Percentiles rank a stretch among this genome's conserved stretches.
Evolutionary conservation across 2,329 filamentous ascomycete species (phyloP).

Genomic region (Podosphaera xanthii): DNA sequence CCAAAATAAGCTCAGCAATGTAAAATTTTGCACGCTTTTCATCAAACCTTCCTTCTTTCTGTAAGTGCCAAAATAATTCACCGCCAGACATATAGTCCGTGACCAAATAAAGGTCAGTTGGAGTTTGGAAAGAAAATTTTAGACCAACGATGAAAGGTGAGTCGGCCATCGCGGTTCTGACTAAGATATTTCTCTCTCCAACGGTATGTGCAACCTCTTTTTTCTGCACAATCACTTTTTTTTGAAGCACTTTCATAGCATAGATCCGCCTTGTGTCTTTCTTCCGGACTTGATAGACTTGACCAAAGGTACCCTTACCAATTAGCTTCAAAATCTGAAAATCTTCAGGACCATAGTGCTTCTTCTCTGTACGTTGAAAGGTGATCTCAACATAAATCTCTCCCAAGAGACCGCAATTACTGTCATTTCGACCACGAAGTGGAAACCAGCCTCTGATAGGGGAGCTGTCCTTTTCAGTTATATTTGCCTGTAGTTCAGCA

Average conservation of each 20-base stretch:
- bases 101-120: constrained; percentile 89
- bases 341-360: constrained; percentile 80
- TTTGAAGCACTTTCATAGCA: constrained; percentile 96
- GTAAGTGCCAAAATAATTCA: constrained; percentile 94
- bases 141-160: constrained; percentile 95
- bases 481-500: constrained; percentile 54
- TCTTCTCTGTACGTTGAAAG: constrained; percentile 74
- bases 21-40: constrained; percentile 95
- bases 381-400: constrained; percentile 73
- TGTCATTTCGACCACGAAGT: constrained; percentile 53
- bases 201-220: constrained; percentile 97
- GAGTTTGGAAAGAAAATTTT: constrained; percentile 97
- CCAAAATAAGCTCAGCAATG: constrained; percentile 89
- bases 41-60: constrained; percentile 88
- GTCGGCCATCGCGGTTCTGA: constrained; percentile 83
- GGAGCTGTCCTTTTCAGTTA: constrained; percentile 40
- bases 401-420: constrained; percentile 52
- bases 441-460: constrained; percentile 69
- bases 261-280: constrained; percentile 91
- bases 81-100: constrained; percentile 99
- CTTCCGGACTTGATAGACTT: constrained; percentile 96
- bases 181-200: constrained; percentile 88
- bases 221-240: constrained; percentile 99
- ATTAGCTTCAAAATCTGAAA: constrained; percentile 93
- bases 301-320: constrained; percentile 92